Base-by-base conservation (phyloP, 345 rosid species). In the Trapa incisa region DNA sequence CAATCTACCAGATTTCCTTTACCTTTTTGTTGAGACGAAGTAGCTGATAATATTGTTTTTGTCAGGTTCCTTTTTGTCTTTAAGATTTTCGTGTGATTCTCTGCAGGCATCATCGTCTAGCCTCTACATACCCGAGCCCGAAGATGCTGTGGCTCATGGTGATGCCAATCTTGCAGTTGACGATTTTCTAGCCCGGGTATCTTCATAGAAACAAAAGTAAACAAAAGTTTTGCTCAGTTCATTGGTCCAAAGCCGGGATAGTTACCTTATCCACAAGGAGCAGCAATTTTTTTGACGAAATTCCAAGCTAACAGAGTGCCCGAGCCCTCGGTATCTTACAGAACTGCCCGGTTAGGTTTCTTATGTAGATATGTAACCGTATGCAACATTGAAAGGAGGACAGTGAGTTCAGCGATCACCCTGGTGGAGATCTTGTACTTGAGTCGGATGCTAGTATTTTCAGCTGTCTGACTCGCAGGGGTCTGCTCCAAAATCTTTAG, bases 121-220 rank as follows among this genome's bases (percentile, higher is more conserved):
- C 65, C 87, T 94, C 33, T 91, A 67, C 79, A 84, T 91, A 83
- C 99, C 97, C 29, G 99, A 91, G 62, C 96, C 97, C 7, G 99
- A 89, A 74, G 99, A 87, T 71, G 96, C 97, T 0, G 97, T 94
- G 32, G 79, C 96, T 63, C 99, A 94, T 58, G 99, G 99, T 67
- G 99, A 94, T 71, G 74, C 86, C 39, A 83, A 68, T 76, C 92
- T 94, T 47, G 99, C 93, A 45, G 97, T 94, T 57, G 85, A 91
- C 52, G 99, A 91, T 79, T 94, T 91, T 76, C 72, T 94, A 61
- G 78, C 97, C 6, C 79, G 97, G 62, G 71, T 96, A 32, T 72
- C 54, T 6, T 77, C 71, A 13, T 71, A 74, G 77, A 53, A 43
- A 0, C 65, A 5, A 33, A 58, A 35, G 29, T 22, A 22, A 22